Conservation (phyloP, 1,284 basidiomycete species). For the Anthracocystis panici-leucophaei region DNA sequence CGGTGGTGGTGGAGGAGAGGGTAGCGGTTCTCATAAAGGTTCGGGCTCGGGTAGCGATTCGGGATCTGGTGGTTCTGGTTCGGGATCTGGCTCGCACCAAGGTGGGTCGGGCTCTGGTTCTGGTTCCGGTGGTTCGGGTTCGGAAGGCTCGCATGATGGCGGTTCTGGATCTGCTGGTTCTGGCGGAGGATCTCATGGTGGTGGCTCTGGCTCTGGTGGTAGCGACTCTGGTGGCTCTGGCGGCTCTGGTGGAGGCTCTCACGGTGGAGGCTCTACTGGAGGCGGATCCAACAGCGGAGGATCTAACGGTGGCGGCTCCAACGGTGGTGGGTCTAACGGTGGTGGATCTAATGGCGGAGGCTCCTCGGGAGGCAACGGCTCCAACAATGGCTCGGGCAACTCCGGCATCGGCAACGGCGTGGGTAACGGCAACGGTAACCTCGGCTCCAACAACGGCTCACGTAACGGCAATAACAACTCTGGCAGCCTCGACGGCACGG, state of each 20-base stretch:
- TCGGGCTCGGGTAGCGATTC: conserved; percentile 5
- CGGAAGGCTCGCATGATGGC: not conserved
- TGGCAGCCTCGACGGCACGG: conserved; percentile 9
- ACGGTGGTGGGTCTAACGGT: not conserved
- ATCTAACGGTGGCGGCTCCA: not conserved
- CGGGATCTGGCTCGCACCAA: not conserved
- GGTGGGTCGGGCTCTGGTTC: conserved; percentile 15
- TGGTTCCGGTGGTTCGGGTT: conserved; percentile 8
- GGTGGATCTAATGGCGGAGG: conserved; percentile 12
- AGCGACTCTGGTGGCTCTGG: conserved; percentile 17
- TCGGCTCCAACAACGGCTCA: conserved; percentile 6
- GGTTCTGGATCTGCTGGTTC: conserved; percentile 14
- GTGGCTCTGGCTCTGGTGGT: not conserved
- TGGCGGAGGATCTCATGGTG: conserved; percentile 9
- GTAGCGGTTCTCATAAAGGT: not conserved
- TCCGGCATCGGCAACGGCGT: conserved; percentile 2
- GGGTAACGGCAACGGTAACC: conserved; percentile 18
- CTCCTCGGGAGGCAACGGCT: conserved; percentile 6
- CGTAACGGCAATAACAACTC: conserved; percentile 11
- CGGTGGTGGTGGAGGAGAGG: not conserved
- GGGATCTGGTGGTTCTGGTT: conserved; percentile 10
- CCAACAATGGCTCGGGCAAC: conserved; percentile 15
- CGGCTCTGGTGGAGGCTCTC: conserved; percentile 12
- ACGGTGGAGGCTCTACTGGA: conserved; percentile 2
- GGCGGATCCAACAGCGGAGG: conserved; percentile 8